Evolutionary conservation across 2,329 filamentous ascomycete species (phyloP).

Genomic region (Colletotrichum gigasporum): DNA sequence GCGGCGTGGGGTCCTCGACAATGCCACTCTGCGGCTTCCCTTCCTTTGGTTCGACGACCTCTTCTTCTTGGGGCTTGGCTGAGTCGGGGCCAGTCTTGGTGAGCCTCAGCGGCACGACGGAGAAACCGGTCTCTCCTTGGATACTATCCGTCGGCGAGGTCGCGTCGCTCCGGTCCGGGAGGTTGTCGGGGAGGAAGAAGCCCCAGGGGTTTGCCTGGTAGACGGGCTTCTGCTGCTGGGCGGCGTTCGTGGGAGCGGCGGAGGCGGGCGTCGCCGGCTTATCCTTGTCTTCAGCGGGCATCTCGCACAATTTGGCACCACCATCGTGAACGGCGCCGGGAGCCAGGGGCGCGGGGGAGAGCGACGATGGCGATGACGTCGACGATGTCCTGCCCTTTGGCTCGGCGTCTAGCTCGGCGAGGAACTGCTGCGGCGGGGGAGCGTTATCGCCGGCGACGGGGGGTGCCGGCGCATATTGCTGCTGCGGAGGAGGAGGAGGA

Average conservation of each 20-base stretch:
- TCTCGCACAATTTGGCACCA: slow-evolving; percentile 2
- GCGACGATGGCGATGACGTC: slow-evolving; percentile 7
- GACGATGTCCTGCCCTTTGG: background rate
- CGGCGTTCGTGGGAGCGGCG: background rate
- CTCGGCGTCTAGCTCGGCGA: slow-evolving; percentile 32
- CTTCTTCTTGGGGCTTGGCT: background rate
- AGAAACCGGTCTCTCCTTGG: background rate
- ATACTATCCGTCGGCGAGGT: background rate
- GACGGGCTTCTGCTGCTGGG: slow-evolving; percentile 1
- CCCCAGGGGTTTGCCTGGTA: slow-evolving; percentile 33
- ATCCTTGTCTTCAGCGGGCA: slow-evolving; percentile 10
- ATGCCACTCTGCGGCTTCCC: background rate
- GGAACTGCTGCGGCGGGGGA: slow-evolving; percentile 19
- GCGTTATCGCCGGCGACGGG: background rate
- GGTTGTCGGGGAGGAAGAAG: slow-evolving; percentile 28
- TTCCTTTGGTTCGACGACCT: background rate
- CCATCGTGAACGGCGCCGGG: background rate
- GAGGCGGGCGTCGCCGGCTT: background rate
- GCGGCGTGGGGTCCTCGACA: background rate
- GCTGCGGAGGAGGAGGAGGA: slow-evolving; percentile 13
- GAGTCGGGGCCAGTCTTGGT: slow-evolving; percentile 20
- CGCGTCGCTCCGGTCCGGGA: background rate
- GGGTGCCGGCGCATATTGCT: background rate
- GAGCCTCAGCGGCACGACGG: slow-evolving; percentile 25
- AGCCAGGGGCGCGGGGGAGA: background rate